A percentile compares a stretch with the other conserved stretches of the same genome.
These are phyloP conservation scores for Sphaceloma murrayae DNA, from an alignment of 2,329 filamentous ascomycete genomes.

Conservation along the genomic window DNA sequence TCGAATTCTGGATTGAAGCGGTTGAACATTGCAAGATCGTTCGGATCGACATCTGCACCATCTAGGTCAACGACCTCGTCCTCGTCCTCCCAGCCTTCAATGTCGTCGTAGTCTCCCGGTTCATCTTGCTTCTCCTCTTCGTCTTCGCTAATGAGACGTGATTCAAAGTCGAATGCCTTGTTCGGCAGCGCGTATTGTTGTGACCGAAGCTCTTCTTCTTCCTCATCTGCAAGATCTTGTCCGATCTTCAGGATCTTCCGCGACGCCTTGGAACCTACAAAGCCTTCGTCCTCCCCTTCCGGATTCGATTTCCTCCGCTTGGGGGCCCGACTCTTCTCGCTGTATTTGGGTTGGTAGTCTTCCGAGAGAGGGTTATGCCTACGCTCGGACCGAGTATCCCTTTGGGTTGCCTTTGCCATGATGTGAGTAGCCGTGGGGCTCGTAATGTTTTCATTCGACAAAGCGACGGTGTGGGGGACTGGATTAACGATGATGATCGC, in stretches of 20 bases:
- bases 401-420: constrained; percentile 69
- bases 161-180: constrained; percentile 69
- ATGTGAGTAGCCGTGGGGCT: no score
- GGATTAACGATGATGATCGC: no score
- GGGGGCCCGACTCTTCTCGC: constrained; percentile 57
- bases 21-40: constrained; percentile 82
- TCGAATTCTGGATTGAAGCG: constrained; percentile 73
- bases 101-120: constrained; percentile 40
- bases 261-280: constrained; percentile 80
- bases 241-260: constrained; percentile 83
- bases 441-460: no score
- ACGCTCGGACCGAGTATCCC: constrained; percentile 48
- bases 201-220: constrained; percentile 40
- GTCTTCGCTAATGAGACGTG: constrained; percentile 48
- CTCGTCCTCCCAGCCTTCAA: constrained; percentile 66
- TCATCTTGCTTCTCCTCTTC: constrained; percentile 46
- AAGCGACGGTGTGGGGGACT: not conserved
- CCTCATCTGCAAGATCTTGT: constrained; percentile 78
- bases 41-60: constrained; percentile 71
- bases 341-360: constrained; percentile 65
- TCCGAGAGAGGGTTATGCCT: constrained; percentile 88
- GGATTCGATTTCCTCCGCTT: constrained; percentile 52
- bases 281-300: constrained; percentile 54
- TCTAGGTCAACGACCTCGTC: constrained; percentile 58
- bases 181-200: constrained; percentile 40